Conservation (phyloP, 2,329 filamentous ascomycete genomes). For the Sclerotinia spermophila region DNA sequence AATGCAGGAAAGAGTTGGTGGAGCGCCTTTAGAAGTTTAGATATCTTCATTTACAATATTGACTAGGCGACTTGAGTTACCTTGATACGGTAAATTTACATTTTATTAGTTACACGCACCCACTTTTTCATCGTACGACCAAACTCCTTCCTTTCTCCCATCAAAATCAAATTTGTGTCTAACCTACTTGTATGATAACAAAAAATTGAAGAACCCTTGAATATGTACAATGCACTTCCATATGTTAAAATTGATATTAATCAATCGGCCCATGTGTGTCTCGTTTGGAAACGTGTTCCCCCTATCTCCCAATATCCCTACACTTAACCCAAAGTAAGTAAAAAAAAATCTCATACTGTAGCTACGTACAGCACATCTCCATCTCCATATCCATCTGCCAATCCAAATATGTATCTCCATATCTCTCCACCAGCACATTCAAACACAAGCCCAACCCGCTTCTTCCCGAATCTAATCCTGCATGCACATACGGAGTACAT, state of each 20-base stretch:
- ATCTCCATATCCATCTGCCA: neutral
- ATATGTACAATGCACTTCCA: neutral
- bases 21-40: neutral
- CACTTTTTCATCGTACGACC: conserved; percentile 9
- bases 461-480: conserved; percentile 10
- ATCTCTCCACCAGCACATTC: conserved; percentile 1
- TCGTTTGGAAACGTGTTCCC: neutral
- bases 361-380: neutral
- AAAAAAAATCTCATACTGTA: neutral
- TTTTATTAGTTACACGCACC: neutral
- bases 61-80: neutral
- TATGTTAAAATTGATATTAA: neutral
- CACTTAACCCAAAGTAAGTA: neutral
- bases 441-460: conserved; percentile 5
- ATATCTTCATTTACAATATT: neutral
- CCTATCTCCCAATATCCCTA: neutral
- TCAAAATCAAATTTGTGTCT: neutral
- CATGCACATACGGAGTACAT: neutral
- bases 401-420: conserved; percentile 4
- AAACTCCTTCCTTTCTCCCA: neutral
- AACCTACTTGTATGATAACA: neutral
- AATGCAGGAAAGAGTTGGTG: conserved; percentile 4
- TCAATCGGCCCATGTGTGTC: neutral
- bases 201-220: neutral
- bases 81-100: neutral